Conservation (phyloP, 306 rosid species). For the Dalbergia oliveri region DNA sequence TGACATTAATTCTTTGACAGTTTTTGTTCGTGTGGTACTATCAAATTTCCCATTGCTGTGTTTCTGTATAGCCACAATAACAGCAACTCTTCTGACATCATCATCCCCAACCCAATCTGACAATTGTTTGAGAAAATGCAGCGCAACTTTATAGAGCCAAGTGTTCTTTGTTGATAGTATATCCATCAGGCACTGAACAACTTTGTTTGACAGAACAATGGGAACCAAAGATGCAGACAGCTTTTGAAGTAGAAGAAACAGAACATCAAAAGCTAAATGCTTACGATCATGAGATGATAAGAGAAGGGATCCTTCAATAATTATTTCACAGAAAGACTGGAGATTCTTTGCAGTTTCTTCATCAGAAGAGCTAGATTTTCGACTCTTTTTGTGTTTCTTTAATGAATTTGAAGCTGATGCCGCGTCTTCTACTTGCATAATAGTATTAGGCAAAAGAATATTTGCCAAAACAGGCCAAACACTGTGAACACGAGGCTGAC, state of each 20-base stretch:
- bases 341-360: slow-evolving; percentile 78
- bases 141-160: slow-evolving; percentile 87
- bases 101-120: slow-evolving; percentile 82
- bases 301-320: slow-evolving; percentile 91
- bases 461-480: slow-evolving; percentile 86
- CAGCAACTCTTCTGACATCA: slow-evolving; percentile 85
- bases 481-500: slow-evolving; percentile 93
- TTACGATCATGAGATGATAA: slow-evolving; percentile 98
- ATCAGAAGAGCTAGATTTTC: slow-evolving; percentile 82
- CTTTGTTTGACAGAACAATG: slow-evolving; percentile 72
- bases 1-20: slow-evolving; percentile 81
- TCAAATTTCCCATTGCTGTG: slow-evolving; percentile 93
- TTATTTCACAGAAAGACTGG: slow-evolving; percentile 72
- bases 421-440: slow-evolving; percentile 74
- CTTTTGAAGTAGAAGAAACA: slow-evolving; percentile 77
- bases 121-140: slow-evolving; percentile 73
- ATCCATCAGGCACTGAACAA: slow-evolving; percentile 91
- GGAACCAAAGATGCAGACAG: slow-evolving; percentile 83
- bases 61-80: slow-evolving; percentile 90
- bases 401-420: slow-evolving; percentile 71
- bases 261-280: slow-evolving; percentile 82
- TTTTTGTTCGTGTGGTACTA: slow-evolving; percentile 67
- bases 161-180: slow-evolving; percentile 79
- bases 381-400: slow-evolving; percentile 85
- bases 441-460: slow-evolving; percentile 72